Percentiles rank a stretch among this genome's conserved stretches.
Evolutionary conservation across 768 basidiomycete species (phyloP).

Genomic region (Lactarius hatsudake): DNA sequence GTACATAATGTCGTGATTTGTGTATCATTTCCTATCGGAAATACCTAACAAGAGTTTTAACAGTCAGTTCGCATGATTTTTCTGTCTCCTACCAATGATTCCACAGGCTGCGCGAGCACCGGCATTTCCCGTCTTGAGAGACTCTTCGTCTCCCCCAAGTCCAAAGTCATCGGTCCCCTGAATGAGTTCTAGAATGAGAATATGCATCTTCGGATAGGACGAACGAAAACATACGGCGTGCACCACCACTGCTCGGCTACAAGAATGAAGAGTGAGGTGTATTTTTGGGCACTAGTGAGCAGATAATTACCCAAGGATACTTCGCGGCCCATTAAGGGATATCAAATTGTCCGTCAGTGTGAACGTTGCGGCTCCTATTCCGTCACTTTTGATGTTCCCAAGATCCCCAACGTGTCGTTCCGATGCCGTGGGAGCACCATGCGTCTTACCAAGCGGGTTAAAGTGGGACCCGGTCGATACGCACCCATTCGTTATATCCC

Average conservation of each 20-base stretch:
- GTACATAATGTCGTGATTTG: neutral
- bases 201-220: constrained; percentile 3
- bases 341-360: constrained; percentile 57
- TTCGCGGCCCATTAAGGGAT: constrained; percentile 63
- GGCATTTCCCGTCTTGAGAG: constrained; percentile 76
- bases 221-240: constrained; percentile 50
- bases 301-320: constrained; percentile 62
- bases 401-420: constrained; percentile 72
- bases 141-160: constrained; percentile 62
- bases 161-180: constrained; percentile 81
- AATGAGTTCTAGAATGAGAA: neutral
- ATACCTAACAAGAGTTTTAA: constrained; percentile 2
- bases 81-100: constrained; percentile 55
- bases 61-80: neutral
- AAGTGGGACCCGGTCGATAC: constrained; percentile 70
- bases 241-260: constrained; percentile 68
- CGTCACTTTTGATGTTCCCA: constrained; percentile 69
- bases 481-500: constrained; percentile 68
- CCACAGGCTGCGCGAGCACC: constrained; percentile 78
- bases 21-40: neutral
- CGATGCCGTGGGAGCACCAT: constrained; percentile 58
- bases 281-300: neutral
- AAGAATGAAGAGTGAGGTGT: constrained; percentile 5
- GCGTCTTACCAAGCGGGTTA: constrained; percentile 64
- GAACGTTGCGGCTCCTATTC: constrained; percentile 54